Conservation (phyloP, 2,329 filamentous ascomycete species). For the Hypoxylon sp. region DNA sequence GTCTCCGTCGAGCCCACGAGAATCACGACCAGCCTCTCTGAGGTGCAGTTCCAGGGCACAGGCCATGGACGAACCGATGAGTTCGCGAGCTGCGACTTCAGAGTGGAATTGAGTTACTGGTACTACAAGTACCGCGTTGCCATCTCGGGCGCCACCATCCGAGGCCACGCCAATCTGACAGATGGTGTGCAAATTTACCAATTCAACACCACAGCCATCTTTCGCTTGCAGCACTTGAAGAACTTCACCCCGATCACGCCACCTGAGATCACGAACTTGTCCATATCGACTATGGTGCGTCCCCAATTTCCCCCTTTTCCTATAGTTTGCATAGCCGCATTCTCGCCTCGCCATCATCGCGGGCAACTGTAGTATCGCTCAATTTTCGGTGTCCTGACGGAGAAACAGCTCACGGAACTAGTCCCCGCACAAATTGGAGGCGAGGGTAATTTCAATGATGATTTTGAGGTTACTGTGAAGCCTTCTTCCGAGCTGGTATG, state of each 20-base stretch:
- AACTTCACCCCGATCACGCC: constrained; percentile 23
- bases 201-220: constrained; percentile 23
- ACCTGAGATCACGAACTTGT: constrained; percentile 26
- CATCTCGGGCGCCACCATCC: constrained; percentile 20
- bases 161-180: constrained; percentile 23
- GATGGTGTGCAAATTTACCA: constrained; percentile 20
- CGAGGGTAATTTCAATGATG: constrained; percentile 20
- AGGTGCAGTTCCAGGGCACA: constrained; percentile 18
- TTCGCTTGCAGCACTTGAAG: constrained; percentile 27
- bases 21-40: constrained; percentile 21
- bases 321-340: not conserved
- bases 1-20: constrained; percentile 10
- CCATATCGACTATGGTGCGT: constrained; percentile 28
- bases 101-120: constrained; percentile 23
- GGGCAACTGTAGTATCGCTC: not conserved
- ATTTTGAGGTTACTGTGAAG: constrained; percentile 18
- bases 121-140: constrained; percentile 27
- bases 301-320: not conserved
- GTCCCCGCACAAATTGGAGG: constrained; percentile 17
- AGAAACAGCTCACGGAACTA: constrained; percentile 16
- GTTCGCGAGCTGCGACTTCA: constrained; percentile 17
- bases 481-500: constrained; percentile 9
- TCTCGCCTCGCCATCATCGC: not conserved
- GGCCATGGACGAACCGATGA: constrained; percentile 17
- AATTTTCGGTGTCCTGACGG: not conserved